Evolutionary conservation across 768 basidiomycete species (phyloP), one percentile per base, ranked within the genome.

Genomic region (Xerocomus spinulosus): DNA sequence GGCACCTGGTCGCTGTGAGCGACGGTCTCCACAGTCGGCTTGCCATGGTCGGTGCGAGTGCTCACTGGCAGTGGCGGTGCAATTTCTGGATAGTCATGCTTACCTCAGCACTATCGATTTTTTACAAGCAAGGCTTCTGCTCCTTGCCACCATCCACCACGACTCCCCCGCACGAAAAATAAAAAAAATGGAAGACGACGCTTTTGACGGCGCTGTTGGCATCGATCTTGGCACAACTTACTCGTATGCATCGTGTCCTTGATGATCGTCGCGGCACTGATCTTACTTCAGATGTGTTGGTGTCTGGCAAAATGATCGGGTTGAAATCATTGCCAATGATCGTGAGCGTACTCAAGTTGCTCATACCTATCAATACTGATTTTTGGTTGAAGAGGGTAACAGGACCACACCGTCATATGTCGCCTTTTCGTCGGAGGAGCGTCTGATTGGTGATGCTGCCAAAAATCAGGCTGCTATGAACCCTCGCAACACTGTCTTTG

Each of bases 391-490:
- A 91, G 88, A 98, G 87, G 95, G 95, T 61, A 96, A 97, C 82
- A 83, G 95, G 56, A 97, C 95, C 59, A 98, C 96, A 38, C 95
- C 95, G 38, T 99, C 95, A 64, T 99, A 99, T 73, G 96, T 99
- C 73, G 92, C 95, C 61, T 99, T 99, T 80, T 92, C 93, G 57
- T 69, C 83, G 42, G 90, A 92, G 67, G 94, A 96, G 78, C 92
- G 92, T 76, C 73, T 95, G 71, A 98, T 98, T 68, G 94, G 96
- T 69, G 94, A 98, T 82, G 92, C 92, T 63, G 94, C 92, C 53
- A 94, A 94, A 73, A 96, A 96, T 70, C 94, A 98, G 79, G 91
- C 90, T 51, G 96, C 96, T 59, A 99, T 99, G 96, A 99, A 99
- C 82, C 96, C 96, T 55, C 79, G 78, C 64, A 97, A 97, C 81